Evolutionary conservation across 2,329 filamentous ascomycete species (phyloP), one percentile per base, ranked within the genome.

Genomic region (Trichoderma sp.): DNA sequence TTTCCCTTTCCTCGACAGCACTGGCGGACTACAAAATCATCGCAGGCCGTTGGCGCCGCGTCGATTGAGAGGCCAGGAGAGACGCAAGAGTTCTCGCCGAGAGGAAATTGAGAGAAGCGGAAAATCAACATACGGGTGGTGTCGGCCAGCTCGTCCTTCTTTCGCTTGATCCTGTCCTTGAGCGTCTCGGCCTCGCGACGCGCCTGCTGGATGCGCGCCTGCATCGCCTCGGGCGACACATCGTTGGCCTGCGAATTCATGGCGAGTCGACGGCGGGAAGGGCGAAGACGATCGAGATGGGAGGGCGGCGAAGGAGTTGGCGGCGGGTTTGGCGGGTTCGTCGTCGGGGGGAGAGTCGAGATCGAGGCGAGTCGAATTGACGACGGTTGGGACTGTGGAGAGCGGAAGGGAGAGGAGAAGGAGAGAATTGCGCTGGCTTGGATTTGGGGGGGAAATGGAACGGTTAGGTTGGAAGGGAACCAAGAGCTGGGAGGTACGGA

Each of bases 61-160:
- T 19, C 30, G 45, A 28, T 50, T 43, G 44, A 50, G 47, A 14
- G 17, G 57, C 55, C 58, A 65, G 56, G 64, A 61, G 43, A 64
- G 15, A 9, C 3, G 9, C 34, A 2, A 39, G 34, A 3, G 10
- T 39, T 24, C 21, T 24, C 34, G 43, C 62, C 68, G 68, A 39
- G 44, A 21, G n/a, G n/a, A 39, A 9, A 47, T 5, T 17, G 34
- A 55, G 44, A 48, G 17, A 26, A 39, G 34, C 34, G 34, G n/a
- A 28, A 3, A n/a, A 19, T 7, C 41, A 52, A 85, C 94, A 87
- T 88, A 99, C 95, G 90, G 76, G 93, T 96, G 69, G 93, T 96
- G 81, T 99, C 95, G 77, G 94, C 94, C 73, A 99, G 87, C 82
- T 98, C 95, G 87, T 99, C 95, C 90, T 98, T 98, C 88, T 96